Conservation (phyloP, 2,329 filamentous ascomycete genomes). For the Venturia asperata region DNA sequence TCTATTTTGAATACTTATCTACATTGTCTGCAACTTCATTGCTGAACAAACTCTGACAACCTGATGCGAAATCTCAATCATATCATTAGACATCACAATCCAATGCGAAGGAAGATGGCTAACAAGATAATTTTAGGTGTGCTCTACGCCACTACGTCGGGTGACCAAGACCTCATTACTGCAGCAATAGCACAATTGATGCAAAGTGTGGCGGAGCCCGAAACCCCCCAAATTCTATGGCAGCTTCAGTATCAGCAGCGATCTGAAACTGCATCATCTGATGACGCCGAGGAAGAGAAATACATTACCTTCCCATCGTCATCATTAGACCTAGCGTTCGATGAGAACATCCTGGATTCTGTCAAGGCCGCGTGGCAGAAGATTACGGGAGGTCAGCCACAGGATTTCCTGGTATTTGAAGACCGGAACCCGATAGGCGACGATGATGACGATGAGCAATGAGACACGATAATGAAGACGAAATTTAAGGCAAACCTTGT, state of each 20-base stretch:
- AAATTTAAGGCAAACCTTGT: not conserved
- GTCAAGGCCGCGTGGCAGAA: conserved; percentile 65
- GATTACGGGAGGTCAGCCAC: conserved; percentile 48
- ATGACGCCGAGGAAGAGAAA: conserved; percentile 26
- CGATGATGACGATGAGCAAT: conserved; percentile 50
- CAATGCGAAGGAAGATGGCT: conserved; percentile 19
- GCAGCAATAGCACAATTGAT: conserved; percentile 41
- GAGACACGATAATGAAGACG: not conserved
- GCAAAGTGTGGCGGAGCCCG: conserved; percentile 29
- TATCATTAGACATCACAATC: conserved; percentile 23
- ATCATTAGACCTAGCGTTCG: conserved; percentile 62
- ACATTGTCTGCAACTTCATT: conserved; percentile 96
- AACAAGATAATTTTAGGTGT: conserved; percentile 46
- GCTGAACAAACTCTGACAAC: conserved; percentile 87
- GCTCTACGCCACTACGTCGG: conserved; percentile 47
- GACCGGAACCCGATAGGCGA: conserved; percentile 59
- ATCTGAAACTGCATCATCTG: conserved; percentile 25
- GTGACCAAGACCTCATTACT: conserved; percentile 32
- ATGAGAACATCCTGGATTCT: conserved; percentile 59
- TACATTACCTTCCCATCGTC: conserved; percentile 53
- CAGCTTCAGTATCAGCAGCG: conserved; percentile 46
- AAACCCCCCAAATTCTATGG: conserved; percentile 43
- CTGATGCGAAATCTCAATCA: conserved; percentile 55
- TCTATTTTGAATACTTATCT: conserved; percentile 91
- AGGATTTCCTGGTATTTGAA: conserved; percentile 69